A percentile compares a stretch with the other conserved stretches of the same genome.
Conservation (phyloP, 805 yeast species). For the Myxozyma kluyveri region DNA sequence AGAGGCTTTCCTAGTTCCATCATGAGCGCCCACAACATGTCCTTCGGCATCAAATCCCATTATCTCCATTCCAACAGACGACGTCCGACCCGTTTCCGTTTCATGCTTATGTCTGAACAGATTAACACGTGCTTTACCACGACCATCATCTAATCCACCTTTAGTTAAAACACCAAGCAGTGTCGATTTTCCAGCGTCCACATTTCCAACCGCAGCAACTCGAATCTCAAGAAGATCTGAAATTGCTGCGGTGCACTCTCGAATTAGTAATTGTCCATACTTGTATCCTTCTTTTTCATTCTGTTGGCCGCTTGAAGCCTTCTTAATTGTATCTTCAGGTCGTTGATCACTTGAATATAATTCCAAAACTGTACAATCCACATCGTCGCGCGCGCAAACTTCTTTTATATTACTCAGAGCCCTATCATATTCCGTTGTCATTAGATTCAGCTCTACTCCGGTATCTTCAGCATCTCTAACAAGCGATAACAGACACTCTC, state of each 20-base stretch:
- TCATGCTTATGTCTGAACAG: conserved; percentile 30
- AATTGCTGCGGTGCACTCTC: conserved; percentile 12
- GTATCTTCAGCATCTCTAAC: conserved; percentile 17
- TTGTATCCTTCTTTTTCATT: neutral
- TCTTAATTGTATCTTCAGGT: neutral
- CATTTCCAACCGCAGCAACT: conserved; percentile 31
- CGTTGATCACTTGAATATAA: conserved; percentile 5
- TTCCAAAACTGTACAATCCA: conserved; percentile 18
- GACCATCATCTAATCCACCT: conserved; percentile 31
- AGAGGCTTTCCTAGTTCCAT: conserved; percentile 21
- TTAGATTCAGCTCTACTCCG: conserved; percentile 2
- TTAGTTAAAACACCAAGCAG: conserved; percentile 29
- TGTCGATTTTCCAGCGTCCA: conserved; percentile 31
- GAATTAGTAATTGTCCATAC: conserved; percentile 14
- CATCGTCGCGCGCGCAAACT: conserved; percentile 8
- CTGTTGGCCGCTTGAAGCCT: neutral
- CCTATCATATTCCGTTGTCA: conserved; percentile 11
- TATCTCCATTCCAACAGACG: conserved; percentile 31
- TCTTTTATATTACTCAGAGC: conserved; percentile 11
- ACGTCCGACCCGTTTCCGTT: conserved; percentile 28
- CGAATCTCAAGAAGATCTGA: conserved; percentile 27
- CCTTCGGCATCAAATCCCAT: conserved; percentile 29
- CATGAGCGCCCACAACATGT: conserved; percentile 22
- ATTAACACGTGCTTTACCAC: conserved; percentile 30
- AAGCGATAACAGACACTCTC: conserved; percentile 22